Conservation (phyloP, 345 rosid species). For the Excoecaria agallocha region DNA sequence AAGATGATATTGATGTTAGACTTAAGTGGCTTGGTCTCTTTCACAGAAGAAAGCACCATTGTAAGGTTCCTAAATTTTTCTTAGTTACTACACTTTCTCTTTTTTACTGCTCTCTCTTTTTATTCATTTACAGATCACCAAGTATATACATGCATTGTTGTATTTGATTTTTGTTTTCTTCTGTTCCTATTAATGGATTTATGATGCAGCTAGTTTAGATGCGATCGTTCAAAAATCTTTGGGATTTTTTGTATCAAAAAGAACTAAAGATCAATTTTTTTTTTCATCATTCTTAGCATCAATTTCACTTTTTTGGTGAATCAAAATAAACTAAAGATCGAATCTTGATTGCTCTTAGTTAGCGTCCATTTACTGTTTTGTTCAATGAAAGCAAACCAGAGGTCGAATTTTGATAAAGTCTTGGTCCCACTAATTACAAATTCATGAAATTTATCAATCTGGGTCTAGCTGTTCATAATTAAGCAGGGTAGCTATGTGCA, state of each 20-base stretch:
- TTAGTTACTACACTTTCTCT: not conserved
- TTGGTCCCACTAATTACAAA: no score
- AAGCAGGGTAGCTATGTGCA: not conserved
- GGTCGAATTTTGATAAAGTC: not conserved
- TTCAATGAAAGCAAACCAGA: no score
- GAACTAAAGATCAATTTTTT: not conserved
- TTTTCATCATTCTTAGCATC: no score
- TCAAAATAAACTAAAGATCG: not conserved
- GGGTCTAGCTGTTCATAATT: not conserved
- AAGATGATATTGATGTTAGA: conserved; percentile 82
- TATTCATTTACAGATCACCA: not conserved
- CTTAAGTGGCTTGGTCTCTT: conserved; percentile 98
- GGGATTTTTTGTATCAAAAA: no score
- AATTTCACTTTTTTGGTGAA: no score
- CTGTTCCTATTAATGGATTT: not conserved
- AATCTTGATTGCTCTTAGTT: not conserved
- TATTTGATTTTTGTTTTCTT: not conserved
- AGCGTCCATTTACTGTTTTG: not conserved
- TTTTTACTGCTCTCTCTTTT: not conserved
- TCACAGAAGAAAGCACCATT: conserved; percentile 82
- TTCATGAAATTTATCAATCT: no score
- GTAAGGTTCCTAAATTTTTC: conserved; percentile 38
- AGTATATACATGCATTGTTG: no score
- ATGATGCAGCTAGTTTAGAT: not conserved
- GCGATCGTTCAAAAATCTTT: not conserved